Base-by-base conservation (phyloP, 768 basidiomycete genomes). In the Agaricus bisporus region DNA sequence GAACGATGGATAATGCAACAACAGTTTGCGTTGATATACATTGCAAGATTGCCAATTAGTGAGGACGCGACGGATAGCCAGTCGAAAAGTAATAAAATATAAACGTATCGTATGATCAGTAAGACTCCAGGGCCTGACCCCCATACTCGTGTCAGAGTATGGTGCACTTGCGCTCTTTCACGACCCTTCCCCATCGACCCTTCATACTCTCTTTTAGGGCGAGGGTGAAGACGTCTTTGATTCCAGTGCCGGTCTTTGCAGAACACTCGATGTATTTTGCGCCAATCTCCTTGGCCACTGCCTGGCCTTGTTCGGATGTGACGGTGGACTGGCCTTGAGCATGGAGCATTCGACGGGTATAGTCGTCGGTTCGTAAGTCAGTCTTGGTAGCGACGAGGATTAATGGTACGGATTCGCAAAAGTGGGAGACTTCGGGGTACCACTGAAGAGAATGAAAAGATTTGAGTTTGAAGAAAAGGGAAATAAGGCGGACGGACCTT, bases 311-410 rank as follows among this genome's bases (percentile, higher is more conserved):
- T 58, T 88, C 86, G 3, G 87, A 66, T 1, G 88, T 82, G 58
- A 99, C 81, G 5, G 97, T 90, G 18, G 74, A 71, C 59, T 83
- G 84, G 5, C 91, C 95, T 62, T 98, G 95, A 1, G 97, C 95
- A 41, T 81, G 79, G 59, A 98, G 78, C 85, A 94, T 88, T 20
- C 88, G 79, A 51, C 85, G 73, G n/a, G 92, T 91, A 59, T 87
- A 82, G 22, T 89, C 85, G 70, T 98, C 93, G 49, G 79, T 70
- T 28, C 95, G 84, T 29, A 98, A 76, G 73, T 99, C 95, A 22
- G 79, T 91, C 73, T 99, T 98, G 8, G 94, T 97, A 29, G 83
- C 95, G 56, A 98, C 90, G 45, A 98, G 81, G 62, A 98, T 86
- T 57, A 94, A 73, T 2, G 95, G 93, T 3, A 91, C 91, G 58